These are phyloP conservation scores for Suillus americanus DNA, from an alignment of 768 basidiomycete species.

Conservation along the genomic window DNA sequence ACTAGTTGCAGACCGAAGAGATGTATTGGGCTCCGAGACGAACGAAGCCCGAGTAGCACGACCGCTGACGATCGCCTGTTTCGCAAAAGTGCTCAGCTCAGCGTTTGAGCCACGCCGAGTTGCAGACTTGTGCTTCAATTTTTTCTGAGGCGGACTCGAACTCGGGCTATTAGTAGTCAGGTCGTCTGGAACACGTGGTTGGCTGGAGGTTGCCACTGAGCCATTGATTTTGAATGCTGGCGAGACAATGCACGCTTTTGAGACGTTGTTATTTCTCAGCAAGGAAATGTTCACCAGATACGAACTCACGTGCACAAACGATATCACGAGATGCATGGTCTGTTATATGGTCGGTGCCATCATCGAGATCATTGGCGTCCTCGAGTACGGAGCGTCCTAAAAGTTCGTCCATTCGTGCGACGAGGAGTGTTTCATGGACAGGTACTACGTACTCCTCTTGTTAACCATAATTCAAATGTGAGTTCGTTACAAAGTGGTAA, in stretches of 20 bases:
- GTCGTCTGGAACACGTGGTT: not conserved
- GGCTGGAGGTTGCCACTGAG: not conserved
- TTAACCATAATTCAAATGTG: not conserved
- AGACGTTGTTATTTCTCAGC: not conserved
- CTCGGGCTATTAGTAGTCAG: not conserved
- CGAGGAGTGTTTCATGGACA: not conserved
- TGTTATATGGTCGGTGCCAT: not conserved
- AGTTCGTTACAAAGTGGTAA: not conserved
- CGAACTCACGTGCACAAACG: not conserved
- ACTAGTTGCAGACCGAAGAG: not conserved
- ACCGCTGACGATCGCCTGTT: not conserved
- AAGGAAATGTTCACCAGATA: not conserved
- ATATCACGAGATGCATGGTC: no score
- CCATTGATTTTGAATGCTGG: not conserved
- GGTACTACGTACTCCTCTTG: constrained; percentile 1
- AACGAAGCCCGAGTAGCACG: not conserved
- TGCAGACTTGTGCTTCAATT: not conserved
- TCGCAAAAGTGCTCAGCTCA: not conserved
- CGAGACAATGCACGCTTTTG: not conserved
- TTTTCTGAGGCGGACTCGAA: not conserved
- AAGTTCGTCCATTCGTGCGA: constrained; percentile 1
- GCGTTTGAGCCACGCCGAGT: not conserved
- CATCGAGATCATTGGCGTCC: not conserved
- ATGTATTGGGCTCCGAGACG: not conserved
- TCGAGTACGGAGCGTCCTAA: not conserved